Evolutionary conservation across 352 stramenopile genomes (phyloP).

Genomic region (Globisporangium acanthophoron): DNA sequence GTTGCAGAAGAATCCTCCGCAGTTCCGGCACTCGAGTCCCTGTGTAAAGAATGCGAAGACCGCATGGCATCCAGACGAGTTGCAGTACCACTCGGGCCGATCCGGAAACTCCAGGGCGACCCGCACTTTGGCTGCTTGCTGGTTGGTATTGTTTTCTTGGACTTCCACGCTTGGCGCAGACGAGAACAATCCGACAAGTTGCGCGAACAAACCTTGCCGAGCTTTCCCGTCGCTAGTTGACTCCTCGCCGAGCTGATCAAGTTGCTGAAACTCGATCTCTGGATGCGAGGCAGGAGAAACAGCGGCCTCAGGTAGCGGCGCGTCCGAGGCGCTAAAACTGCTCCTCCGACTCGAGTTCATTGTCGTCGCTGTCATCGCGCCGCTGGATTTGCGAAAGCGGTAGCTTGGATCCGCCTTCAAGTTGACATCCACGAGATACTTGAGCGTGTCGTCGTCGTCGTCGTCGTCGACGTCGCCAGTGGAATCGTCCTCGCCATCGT

Average conservation of each 20-base stretch:
- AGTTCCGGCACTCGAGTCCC: conserved; percentile 38
- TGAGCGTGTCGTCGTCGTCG: too few relatives aligned
- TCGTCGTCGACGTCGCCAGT: not conserved
- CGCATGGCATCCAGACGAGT: conserved; percentile 43
- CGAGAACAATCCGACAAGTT: conserved; percentile 6
- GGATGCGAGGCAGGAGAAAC: not conserved
- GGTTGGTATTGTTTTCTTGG: not conserved
- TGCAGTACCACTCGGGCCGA: conserved; percentile 71
- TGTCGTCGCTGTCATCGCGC: conserved; percentile 7
- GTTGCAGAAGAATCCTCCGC: conserved; percentile 53
- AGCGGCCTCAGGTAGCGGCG: not conserved
- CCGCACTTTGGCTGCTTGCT: conserved; percentile 5
- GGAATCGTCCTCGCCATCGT: conserved; percentile 6
- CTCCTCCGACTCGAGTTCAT: conserved; percentile 8
- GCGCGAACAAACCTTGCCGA: not conserved
- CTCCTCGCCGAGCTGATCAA: conserved; percentile 11
- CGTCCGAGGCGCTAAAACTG: conserved; percentile 10
- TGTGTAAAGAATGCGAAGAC: conserved; percentile 69
- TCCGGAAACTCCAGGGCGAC: conserved; percentile 44
- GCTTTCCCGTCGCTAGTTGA: not conserved
- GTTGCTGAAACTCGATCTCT: conserved; percentile 8
- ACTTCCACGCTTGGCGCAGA: not conserved
- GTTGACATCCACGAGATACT: not conserved
- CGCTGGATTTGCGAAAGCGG: conserved; percentile 11
- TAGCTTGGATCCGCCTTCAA: conserved; percentile 7